Percentiles rank a stretch among this genome's conserved stretches.
Conservation (phyloP, 129 eudicot species). For the Erigeron canadensis region DNA sequence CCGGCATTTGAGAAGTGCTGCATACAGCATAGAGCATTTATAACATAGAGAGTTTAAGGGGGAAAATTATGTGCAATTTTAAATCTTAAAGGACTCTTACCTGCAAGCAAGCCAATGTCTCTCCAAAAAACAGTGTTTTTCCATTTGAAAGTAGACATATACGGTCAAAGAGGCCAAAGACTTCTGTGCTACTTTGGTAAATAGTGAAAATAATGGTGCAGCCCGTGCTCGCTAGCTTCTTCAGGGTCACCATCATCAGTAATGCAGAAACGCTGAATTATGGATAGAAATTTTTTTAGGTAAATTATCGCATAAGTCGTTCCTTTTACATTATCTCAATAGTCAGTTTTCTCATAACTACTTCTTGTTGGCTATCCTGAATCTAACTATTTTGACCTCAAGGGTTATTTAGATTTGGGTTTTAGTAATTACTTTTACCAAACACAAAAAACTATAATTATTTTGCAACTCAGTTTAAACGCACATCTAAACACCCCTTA, state of each 20-base stretch:
- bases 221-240: constrained; percentile 87
- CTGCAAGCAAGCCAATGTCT: constrained; percentile 96
- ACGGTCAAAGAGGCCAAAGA: constrained; percentile 87
- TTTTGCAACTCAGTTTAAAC: background rate
- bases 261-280: constrained; percentile 82
- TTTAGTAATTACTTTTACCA: background rate
- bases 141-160: constrained; percentile 95
- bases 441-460: background rate
- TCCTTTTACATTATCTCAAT: background rate
- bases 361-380: background rate
- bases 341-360: background rate
- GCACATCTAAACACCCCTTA: too few species aligned
- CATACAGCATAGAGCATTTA: constrained; percentile 25
- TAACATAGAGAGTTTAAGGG: background rate
- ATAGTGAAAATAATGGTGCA: constrained; percentile 84
- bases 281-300: background rate
- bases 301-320: background rate
- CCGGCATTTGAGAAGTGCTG: constrained; percentile 98
- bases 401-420: background rate
- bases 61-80: background rate
- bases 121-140: constrained; percentile 89
- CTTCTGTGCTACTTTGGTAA: constrained; percentile 95
- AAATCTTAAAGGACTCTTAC: constrained; percentile 29
- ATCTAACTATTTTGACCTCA: background rate
- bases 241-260: constrained; percentile 90